phyloP scores from a whole-genome alignment of 305 asterid species.

The Fraxinus sp. region DNA sequence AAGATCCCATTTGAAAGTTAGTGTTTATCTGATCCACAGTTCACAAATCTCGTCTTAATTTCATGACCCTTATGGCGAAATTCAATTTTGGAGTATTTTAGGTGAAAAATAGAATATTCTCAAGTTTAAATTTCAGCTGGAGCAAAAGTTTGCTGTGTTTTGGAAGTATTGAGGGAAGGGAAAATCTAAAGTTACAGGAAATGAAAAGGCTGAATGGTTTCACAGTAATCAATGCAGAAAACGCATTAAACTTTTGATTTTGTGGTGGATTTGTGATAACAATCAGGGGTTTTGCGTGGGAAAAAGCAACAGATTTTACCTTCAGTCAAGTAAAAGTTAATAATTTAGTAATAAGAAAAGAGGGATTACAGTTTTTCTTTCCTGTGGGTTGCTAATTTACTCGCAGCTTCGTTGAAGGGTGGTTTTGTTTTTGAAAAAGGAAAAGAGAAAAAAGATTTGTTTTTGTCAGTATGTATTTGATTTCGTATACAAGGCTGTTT shows the following conservation, averaged over 20 bases:
- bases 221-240: background rate
- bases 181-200: background rate
- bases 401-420: conserved; percentile 20
- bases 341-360: conserved; percentile 10
- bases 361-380: conserved; percentile 16
- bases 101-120: background rate
- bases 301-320: background rate
- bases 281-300: conserved; percentile 2
- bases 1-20: background rate
- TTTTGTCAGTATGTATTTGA: conserved; percentile 27
- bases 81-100: background rate
- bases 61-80: background rate
- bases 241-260: background rate
- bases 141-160: background rate
- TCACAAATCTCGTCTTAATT: background rate
- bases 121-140: background rate
- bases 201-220: background rate
- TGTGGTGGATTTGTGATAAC: background rate
- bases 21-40: background rate
- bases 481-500: conserved; percentile 32
- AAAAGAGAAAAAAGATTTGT: conserved; percentile 13
- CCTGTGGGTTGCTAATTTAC: conserved; percentile 21
- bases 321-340: background rate
- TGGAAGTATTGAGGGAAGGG: background rate
- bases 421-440: conserved; percentile 21